These are phyloP conservation scores for Lumnitzera racemosa DNA, from an alignment of 345 rosid species.

Conservation along the genomic window DNA sequence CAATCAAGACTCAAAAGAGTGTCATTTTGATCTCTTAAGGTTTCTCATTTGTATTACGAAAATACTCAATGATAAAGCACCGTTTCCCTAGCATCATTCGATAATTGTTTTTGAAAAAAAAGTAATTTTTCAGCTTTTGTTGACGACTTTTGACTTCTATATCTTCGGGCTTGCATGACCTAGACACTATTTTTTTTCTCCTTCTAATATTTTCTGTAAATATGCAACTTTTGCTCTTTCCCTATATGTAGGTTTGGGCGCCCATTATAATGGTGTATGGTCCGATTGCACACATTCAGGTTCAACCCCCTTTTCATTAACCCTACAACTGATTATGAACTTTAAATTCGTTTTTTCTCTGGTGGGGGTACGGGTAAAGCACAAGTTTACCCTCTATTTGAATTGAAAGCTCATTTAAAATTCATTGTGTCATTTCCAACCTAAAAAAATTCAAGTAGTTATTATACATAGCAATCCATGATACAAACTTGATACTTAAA, in stretches of 20 bases:
- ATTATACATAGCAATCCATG: too few species aligned
- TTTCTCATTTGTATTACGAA: neutral
- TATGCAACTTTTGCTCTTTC: constrained; percentile 8
- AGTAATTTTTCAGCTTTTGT: constrained; percentile 8
- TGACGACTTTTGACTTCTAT: constrained; percentile 17
- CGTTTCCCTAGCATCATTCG: constrained; percentile 26
- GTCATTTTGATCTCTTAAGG: neutral
- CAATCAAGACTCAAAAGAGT: neutral
- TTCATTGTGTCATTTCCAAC: too few species aligned
- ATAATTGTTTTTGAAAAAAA: constrained; percentile 7
- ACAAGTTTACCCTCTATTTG: too few species aligned
- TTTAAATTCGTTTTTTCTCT: too few species aligned
- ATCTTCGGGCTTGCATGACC: neutral
- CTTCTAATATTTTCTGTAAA: constrained; percentile 1
- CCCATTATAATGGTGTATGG: too few species aligned
- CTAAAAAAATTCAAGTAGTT: too few species aligned
- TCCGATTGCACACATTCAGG: constrained; percentile 3
- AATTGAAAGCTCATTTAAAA: too few species aligned
- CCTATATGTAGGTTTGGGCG: constrained; percentile 6
- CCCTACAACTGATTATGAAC: neutral
- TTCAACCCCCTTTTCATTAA: constrained; percentile 7
- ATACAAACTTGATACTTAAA: too few species aligned
- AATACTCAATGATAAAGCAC: constrained; percentile 13
- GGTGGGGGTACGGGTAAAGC: too few species aligned
- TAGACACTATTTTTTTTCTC: neutral